Conservation (phyloP, 2,329 filamentous ascomycete genomes). For the Teratosphaeria destructans region DNA sequence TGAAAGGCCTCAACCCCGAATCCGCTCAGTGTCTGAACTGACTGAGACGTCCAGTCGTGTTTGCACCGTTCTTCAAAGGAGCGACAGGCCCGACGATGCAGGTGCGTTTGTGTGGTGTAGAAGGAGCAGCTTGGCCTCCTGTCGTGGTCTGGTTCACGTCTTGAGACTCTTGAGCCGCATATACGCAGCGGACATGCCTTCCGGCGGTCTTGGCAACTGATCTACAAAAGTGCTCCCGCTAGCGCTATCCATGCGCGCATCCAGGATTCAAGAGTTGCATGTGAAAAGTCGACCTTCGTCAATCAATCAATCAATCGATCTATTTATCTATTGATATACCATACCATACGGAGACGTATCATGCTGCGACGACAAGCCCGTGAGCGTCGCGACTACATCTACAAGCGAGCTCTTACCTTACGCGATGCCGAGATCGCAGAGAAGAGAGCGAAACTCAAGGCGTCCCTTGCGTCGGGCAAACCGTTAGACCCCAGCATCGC, state of each 20-base stretch:
- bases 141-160: neutral
- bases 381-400: slow-evolving; percentile 78
- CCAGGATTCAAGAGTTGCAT: neutral
- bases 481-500: slow-evolving; percentile 72
- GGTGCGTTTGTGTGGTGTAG: neutral
- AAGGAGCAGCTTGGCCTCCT: neutral
- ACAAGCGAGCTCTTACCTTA: slow-evolving; percentile 75
- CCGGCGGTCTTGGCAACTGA: neutral
- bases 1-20: neutral
- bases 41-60: neutral
- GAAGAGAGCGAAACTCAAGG: slow-evolving; percentile 77
- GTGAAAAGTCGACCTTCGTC: neutral
- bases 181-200: neutral
- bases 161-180: neutral
- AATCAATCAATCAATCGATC: neutral
- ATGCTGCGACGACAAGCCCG: slow-evolving; percentile 59
- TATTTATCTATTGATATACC: neutral
- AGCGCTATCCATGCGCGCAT: neutral
- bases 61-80: neutral
- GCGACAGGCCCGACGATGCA: neutral
- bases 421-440: slow-evolving; percentile 87
- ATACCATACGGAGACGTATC: slow-evolving; percentile 16
- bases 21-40: neutral
- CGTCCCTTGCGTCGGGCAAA: slow-evolving; percentile 80
- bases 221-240: neutral